phyloP scores from a whole-genome alignment of 306 rosid genomes.

The Senna tora region DNA sequence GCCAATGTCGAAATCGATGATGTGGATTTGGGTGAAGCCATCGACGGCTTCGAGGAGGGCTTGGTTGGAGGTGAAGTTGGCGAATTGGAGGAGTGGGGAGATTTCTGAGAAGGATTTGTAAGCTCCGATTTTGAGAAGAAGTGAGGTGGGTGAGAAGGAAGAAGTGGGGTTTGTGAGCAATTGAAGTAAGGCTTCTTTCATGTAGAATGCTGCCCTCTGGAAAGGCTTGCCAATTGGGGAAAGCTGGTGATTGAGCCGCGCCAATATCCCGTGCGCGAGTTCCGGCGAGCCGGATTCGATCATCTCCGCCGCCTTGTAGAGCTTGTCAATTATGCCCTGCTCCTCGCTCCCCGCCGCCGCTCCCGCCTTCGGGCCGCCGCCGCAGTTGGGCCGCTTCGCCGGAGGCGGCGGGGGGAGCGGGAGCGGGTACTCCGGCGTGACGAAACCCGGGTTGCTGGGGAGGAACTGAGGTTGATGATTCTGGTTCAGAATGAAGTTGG shows the following conservation, averaged over 20 bases:
- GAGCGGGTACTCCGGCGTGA: no score
- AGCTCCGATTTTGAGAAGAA: constrained; percentile 77
- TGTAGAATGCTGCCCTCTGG: constrained; percentile 87
- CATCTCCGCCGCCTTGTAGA: constrained; percentile 79
- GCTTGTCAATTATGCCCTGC: constrained; percentile 66
- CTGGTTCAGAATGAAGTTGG: constrained; percentile 62
- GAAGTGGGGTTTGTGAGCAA: constrained; percentile 50
- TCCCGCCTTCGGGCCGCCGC: no score
- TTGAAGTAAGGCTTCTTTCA: constrained; percentile 84
- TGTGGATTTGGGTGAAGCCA: constrained; percentile 62
- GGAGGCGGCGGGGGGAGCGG: no score
- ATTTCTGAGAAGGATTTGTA: constrained; percentile 83
- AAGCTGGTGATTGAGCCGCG: constrained; percentile 99
- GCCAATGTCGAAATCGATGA: constrained; percentile 83
- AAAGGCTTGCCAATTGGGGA: constrained; percentile 87
- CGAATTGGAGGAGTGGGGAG: constrained; percentile 83
- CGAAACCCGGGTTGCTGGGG: constrained; percentile 57
- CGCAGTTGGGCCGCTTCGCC: no score
- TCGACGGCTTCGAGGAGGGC: constrained; percentile 80
- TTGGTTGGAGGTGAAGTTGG: constrained; percentile 84
- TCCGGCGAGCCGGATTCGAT: constrained; percentile 74
- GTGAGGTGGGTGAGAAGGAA: constrained; percentile 56
- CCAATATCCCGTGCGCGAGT: constrained; percentile 99
- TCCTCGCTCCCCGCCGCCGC: no score
- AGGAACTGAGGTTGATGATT: constrained; percentile 66